Evolutionary conservation across 2,329 filamentous ascomycete genomes (phyloP).

Genomic region (Teratosphaeria zuluensis): DNA sequence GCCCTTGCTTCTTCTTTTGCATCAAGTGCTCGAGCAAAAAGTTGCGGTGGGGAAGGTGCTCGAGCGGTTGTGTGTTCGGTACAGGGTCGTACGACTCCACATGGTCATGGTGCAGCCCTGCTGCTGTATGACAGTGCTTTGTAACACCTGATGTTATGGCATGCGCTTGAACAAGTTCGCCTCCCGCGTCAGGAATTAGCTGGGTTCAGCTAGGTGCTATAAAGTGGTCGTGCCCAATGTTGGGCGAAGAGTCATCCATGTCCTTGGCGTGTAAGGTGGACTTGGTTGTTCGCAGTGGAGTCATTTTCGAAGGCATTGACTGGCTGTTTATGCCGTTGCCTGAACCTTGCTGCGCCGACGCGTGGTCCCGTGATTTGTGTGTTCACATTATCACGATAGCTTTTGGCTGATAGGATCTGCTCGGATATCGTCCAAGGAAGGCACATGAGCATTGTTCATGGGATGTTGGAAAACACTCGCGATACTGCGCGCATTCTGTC

Average conservation of each 20-base stretch:
- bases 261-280: background rate
- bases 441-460: background rate
- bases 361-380: background rate
- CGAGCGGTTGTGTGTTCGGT: background rate
- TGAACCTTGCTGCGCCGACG: background rate
- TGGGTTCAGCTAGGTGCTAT: too few species aligned
- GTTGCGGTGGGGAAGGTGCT: background rate
- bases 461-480: background rate
- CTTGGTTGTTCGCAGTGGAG: background rate
- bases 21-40: background rate
- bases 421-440: background rate
- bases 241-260: background rate
- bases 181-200: too few species aligned
- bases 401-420: background rate
- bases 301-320: background rate
- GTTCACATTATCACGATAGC: background rate
- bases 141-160: background rate
- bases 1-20: background rate
- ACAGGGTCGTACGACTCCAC: background rate
- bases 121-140: background rate
- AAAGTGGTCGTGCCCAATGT: background rate
- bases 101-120: slow-evolving; percentile 1
- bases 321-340: background rate
- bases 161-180: too few species aligned
- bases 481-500: background rate